Evolutionary conservation across 83 land plant species (phyloP).

Genomic region (Diphasiastrum complanatum): DNA sequence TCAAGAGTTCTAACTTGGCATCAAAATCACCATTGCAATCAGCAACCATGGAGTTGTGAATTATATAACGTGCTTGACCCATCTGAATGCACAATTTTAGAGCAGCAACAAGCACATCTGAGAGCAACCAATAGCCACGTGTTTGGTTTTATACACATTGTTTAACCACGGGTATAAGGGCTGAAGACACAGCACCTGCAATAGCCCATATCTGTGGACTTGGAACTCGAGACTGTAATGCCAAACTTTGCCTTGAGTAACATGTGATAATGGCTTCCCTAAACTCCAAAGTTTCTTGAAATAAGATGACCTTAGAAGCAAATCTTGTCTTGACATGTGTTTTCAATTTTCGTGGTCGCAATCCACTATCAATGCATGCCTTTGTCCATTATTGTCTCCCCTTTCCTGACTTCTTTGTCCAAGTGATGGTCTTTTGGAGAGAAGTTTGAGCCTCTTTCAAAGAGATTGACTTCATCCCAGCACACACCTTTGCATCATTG

Average conservation of each 20-base stretch:
- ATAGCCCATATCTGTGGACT: constrained; percentile 5
- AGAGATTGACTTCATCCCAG: neutral
- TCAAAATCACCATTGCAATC: too few species aligned
- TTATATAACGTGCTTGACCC: too few species aligned
- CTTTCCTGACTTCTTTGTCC: too few species aligned
- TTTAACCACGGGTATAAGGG: neutral
- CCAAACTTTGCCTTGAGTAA: neutral
- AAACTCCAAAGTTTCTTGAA: constrained; percentile 5
- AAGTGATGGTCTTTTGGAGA: too few species aligned
- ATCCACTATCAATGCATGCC: neutral
- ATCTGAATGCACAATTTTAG: too few species aligned
- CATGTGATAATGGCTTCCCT: constrained; percentile 5
- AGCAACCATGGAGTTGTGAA: too few species aligned
- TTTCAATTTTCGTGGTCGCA: neutral
- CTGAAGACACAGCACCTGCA: neutral
- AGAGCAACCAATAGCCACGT: neutral
- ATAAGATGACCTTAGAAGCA: too few species aligned
- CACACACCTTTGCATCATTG: constrained; percentile 1
- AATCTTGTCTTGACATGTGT: neutral
- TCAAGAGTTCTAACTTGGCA: too few species aligned
- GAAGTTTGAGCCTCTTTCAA: neutral
- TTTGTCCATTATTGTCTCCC: too few species aligned
- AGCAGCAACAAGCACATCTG: neutral
- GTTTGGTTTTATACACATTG: neutral
- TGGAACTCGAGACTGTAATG: neutral